Evolutionary conservation across 169 alveolate genomes (phyloP), one percentile per base, ranked within the genome.

Genomic region (Plasmodium falciparum): DNA sequence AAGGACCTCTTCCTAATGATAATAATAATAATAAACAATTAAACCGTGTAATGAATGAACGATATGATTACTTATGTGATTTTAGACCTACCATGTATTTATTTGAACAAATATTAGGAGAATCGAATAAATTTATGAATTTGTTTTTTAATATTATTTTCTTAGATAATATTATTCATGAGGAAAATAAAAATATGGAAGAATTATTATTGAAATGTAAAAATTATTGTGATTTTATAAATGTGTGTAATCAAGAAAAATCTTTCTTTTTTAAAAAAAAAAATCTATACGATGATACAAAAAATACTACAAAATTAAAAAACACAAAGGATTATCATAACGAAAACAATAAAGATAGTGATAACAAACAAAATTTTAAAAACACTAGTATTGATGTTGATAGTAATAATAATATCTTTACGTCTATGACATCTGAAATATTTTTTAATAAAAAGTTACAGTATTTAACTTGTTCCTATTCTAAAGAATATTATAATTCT

Each of bases 71-170:
- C 17, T 58, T 74, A 7, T 86, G 92, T 22, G 92, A 86, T 20
- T 86, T 86, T 43, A 47, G 92, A 47, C 88, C 92, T 0, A 86
- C 92, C 1, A 86, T 86, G 92, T 86, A 86, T 86, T 56, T 86
- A 5, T 86, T 59, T 56, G 74, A 72, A 6, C 78, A 86, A 7
- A 86, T 86, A 8, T 47, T 86, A 54, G 92, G 92, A 17, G 92
- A 86, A 72, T 71, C 92, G 0, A 86, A 45, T n/a, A 70, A 73
- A 24, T 86, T 86, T 33, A 72, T 86, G 88, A 86, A 33, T 6
- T 45, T 33, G 0, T 86, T 86, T 29, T 52, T 86, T 24, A 86
- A 86, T 72, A 52, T 62, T n/a, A 72, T 86, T 43, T 72, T 86
- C 56, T 45, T 86, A 22, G 92, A 86, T 8, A 86, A 86, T 58